Conservation (phyloP, 768 basidiomycete species). For the Rossbeevera mucosa region DNA sequence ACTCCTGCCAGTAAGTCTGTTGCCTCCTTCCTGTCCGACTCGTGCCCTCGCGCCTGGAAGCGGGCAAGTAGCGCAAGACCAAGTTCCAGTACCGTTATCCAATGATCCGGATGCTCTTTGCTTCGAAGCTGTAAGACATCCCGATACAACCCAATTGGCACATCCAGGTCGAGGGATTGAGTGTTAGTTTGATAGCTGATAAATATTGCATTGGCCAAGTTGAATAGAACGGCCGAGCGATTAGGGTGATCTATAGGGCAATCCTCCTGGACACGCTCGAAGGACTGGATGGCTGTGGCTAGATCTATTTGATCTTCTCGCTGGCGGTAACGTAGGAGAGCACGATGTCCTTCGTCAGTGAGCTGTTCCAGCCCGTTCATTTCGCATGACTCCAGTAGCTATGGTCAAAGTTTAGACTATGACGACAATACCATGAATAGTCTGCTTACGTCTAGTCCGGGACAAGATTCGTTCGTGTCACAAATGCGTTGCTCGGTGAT, state of each 20-base stretch:
- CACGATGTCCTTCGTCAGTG: neutral
- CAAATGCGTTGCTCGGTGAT: neutral
- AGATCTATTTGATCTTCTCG: neutral
- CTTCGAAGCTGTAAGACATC: neutral
- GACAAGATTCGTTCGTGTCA: neutral
- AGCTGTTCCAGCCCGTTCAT: neutral
- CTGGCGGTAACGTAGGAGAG: neutral
- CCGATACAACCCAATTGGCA: neutral
- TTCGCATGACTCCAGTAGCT: neutral
- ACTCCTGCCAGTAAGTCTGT: neutral
- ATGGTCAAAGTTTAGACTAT: too few species aligned
- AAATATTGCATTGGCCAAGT: neutral
- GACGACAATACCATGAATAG: neutral
- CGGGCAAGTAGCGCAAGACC: neutral
- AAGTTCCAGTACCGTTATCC: neutral
- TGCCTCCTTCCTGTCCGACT: neutral
- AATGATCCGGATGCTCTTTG: neutral
- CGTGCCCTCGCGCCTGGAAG: neutral
- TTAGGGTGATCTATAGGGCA: neutral
- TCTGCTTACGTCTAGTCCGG: neutral
- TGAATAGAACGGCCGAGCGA: neutral
- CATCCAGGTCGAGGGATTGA: neutral
- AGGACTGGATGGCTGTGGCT: neutral
- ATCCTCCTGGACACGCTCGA: neutral
- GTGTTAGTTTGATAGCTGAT: neutral